Conservation (phyloP, 2,329 filamentous ascomycete genomes). For the Volutella citrinella region DNA sequence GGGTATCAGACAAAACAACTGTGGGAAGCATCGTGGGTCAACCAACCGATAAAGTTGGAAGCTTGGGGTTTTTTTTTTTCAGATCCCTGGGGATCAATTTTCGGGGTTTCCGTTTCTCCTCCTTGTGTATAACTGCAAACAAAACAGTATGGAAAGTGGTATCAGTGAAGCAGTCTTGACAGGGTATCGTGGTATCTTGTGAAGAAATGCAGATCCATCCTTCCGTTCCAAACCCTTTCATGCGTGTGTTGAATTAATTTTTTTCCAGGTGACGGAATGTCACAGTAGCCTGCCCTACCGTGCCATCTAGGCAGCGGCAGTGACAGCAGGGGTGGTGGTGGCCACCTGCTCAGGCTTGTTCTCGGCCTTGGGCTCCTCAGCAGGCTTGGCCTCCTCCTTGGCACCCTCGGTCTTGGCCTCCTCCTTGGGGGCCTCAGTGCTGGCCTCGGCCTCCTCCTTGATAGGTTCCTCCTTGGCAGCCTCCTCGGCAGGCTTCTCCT, state of each 20-base stretch:
- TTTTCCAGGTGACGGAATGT: conserved; percentile 22
- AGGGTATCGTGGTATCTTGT: conserved; percentile 53
- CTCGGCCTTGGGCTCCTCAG: conserved; percentile 36
- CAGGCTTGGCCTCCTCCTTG: conserved; percentile 33
- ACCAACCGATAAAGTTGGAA: conserved; percentile 15
- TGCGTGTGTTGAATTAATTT: conserved; percentile 30
- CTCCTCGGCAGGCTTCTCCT: conserved; percentile 39
- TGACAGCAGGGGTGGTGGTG: conserved; percentile 44
- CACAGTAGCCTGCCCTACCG: conserved; percentile 22
- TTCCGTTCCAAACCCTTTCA: conserved; percentile 46
- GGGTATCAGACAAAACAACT: conserved; percentile 40
- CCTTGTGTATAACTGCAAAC: conserved; percentile 19
- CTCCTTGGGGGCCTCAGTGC: conserved; percentile 21
- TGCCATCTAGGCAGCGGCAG: conserved; percentile 48
- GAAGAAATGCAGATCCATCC: conserved; percentile 53
- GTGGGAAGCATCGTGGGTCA: conserved; percentile 24
- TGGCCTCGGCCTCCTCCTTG: conserved; percentile 29
- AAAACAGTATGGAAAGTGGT: conserved; percentile 37
- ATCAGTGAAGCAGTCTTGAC: conserved; percentile 48
- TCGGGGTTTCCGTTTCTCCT: conserved; percentile 13
- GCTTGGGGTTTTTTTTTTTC: conserved; percentile 22
- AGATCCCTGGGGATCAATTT: conserved; percentile 15
- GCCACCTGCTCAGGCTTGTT: conserved; percentile 41
- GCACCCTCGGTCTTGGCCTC: conserved; percentile 26
- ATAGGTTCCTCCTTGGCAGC: conserved; percentile 29